Conservation (phyloP, 495 filamentous ascomycete genomes). For the Xylaria castorea region DNA sequence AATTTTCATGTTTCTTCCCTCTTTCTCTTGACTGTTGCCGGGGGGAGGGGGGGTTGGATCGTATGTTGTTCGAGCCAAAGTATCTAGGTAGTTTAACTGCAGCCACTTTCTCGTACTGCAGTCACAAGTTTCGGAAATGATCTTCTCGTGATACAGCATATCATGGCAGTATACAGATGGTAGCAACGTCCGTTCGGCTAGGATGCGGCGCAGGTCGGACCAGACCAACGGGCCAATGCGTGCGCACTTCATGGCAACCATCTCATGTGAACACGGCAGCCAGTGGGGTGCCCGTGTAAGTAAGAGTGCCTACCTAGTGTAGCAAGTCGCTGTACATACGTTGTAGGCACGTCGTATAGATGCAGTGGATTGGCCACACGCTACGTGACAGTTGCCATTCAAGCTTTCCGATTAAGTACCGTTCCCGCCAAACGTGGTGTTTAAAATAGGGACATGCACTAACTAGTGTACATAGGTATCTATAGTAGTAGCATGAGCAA, state of each 20-base stretch:
- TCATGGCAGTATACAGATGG: background rate
- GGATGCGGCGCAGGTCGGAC: background rate
- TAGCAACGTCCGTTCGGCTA: background rate
- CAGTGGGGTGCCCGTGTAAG: background rate
- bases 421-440: slow-evolving; percentile 1
- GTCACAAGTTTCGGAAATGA: background rate
- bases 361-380: background rate
- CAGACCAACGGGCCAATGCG: slow-evolving; percentile 1
- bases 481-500: background rate
- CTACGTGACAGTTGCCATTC: slow-evolving; percentile 21
- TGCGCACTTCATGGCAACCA: slow-evolving; percentile 7
- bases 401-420: background rate
- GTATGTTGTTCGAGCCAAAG: background rate
- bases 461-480: background rate
- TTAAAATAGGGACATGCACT: slow-evolving; percentile 1
- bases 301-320: slow-evolving; percentile 3
- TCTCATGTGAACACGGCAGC: slow-evolving; percentile 13
- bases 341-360: background rate
- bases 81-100: background rate
- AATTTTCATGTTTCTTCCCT: background rate
- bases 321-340: background rate
- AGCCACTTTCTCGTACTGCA: slow-evolving; percentile 7
- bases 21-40: background rate
- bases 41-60: background rate
- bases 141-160: background rate